Percentiles rank a stretch among this genome's conserved stretches.
Evolutionary conservation across 805 yeast species (phyloP).

Genomic region (Wickerhamiella cacticola): DNA sequence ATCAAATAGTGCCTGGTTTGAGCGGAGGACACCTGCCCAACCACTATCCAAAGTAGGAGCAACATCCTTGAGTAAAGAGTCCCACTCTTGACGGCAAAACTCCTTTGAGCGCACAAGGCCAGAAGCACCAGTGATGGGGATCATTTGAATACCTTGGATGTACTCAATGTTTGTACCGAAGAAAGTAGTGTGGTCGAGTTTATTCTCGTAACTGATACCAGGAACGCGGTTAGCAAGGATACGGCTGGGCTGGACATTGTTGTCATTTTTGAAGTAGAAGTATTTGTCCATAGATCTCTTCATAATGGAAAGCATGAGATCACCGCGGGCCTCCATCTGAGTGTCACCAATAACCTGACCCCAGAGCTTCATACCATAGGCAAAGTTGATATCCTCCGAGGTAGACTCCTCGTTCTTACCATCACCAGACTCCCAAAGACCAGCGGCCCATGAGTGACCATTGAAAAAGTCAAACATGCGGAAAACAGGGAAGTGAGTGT

Average conservation of each 20-base stretch:
- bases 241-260: conserved; percentile 41
- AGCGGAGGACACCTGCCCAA: conserved; percentile 60
- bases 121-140: conserved; percentile 57
- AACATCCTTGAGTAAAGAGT: conserved; percentile 35
- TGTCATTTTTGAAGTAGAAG: conserved; percentile 40
- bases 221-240: conserved; percentile 52
- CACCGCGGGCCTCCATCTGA: conserved; percentile 45
- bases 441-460: conserved; percentile 76
- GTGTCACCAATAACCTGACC: conserved; percentile 45
- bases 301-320: conserved; percentile 48
- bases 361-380: conserved; percentile 65
- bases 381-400: conserved; percentile 62
- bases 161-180: conserved; percentile 55
- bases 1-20: conserved; percentile 63
- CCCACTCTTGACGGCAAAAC: conserved; percentile 51
- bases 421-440: conserved; percentile 49
- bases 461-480: conserved; percentile 60
- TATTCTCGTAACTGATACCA: conserved; percentile 71
- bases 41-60: conserved; percentile 35
- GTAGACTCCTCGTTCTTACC: conserved; percentile 65
- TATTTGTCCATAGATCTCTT: conserved; percentile 44
- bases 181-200: conserved; percentile 61
- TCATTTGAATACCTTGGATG: conserved; percentile 73
- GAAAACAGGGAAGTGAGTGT: conserved; percentile 52
- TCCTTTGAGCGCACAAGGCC: conserved; percentile 40